Evolutionary conservation across 345 rosid species (phyloP), one percentile per base, ranked within the genome.

Genomic region (Ceriops tagal): DNA sequence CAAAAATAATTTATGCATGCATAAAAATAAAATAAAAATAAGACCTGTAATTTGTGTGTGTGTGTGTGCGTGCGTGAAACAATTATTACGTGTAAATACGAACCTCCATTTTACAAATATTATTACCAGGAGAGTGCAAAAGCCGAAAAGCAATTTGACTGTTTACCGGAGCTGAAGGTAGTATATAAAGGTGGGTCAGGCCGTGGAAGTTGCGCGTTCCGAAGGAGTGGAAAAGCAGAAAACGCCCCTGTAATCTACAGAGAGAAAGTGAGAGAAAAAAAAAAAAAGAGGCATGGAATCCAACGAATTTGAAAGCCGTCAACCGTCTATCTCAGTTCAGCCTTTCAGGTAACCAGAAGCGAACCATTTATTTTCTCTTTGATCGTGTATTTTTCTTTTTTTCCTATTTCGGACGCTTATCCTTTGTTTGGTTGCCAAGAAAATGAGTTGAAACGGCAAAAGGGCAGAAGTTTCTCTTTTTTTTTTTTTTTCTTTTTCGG

Each of bases 231-330:
- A 63, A 72, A 70, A 62, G 22, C 53, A 30, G 9, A 24, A 58
- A 52, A 37, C n/a, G 39, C n/a, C 35, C 58, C 8, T 28, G 31
- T 24, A 18, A 52, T 31, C 27, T 10, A 31, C 56, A 34, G 18
- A 43, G 49, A 11, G 5, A 24, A 0, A 24, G 26, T 24, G 26
- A 24, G 26, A 24, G 26, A 24, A 24, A 11, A 15, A 43, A 43
- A 13, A 15, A 1, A 18, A 43, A 39, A 11, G 3, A 13, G 49
- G 19, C 5, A 85, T 85, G 88, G 86, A 85, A 78, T 72, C 86
- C 67, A 61, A 71, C 66, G 86, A 85, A 75, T 75, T 80, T n/a
- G 83, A 82, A 62, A 65, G 37, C 37, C 70, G 27, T 58, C 58
- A 61, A 47, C 63, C 69, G 53, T 82, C 64, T 26, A 20, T 64